Percentiles rank a stretch among this genome's conserved stretches.
Evolutionary conservation across 1,284 basidiomycete species (phyloP).

Genomic region (Prillingera fragicola): DNA sequence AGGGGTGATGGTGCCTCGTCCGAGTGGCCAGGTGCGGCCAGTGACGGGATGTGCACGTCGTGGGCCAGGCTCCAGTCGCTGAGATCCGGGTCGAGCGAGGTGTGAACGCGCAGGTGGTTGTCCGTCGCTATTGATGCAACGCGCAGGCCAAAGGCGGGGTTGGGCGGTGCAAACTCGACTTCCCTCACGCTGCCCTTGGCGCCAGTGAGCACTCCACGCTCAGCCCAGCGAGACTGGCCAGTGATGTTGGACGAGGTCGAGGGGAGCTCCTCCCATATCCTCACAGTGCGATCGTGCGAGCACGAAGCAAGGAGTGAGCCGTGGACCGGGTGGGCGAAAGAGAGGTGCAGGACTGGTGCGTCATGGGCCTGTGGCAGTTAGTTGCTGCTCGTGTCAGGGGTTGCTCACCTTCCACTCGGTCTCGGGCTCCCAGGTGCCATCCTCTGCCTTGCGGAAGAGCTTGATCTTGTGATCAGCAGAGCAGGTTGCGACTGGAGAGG

Average conservation of each 20-base stretch:
- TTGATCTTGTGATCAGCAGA: conserved; percentile 62
- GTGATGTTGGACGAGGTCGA: conserved; percentile 1
- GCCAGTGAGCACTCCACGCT: conserved; percentile 69
- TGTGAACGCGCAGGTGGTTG: conserved; percentile 77
- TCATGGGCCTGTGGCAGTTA: conserved; percentile 70
- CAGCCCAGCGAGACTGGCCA: conserved; percentile 55
- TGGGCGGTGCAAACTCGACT: conserved; percentile 71
- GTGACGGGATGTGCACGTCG: conserved; percentile 65
- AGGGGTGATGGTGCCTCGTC: conserved; percentile 17
- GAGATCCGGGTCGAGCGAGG: conserved; percentile 77
- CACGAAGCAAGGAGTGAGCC: conserved; percentile 75
- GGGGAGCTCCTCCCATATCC: conserved; percentile 72
- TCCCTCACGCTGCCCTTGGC: conserved; percentile 74
- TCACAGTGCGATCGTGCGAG: conserved; percentile 80
- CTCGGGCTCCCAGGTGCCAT: conserved; percentile 64
- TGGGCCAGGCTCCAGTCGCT: conserved; percentile 72
- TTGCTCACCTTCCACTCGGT: conserved; percentile 77
- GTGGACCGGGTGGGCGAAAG: conserved; percentile 85
- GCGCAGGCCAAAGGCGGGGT: conserved; percentile 73
- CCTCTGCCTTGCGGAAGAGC: conserved; percentile 65
- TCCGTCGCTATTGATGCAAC: conserved; percentile 81
- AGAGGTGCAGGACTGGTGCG: conserved; percentile 71
- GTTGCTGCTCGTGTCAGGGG: background rate
- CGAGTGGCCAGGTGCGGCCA: conserved; percentile 31
- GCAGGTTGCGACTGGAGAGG: conserved; percentile 39